Percentiles rank a stretch among this genome's conserved stretches.
These are phyloP conservation scores for Gracilariopsis chorda DNA, from an alignment of 23 red algal genomes.

Conservation along the genomic window DNA sequence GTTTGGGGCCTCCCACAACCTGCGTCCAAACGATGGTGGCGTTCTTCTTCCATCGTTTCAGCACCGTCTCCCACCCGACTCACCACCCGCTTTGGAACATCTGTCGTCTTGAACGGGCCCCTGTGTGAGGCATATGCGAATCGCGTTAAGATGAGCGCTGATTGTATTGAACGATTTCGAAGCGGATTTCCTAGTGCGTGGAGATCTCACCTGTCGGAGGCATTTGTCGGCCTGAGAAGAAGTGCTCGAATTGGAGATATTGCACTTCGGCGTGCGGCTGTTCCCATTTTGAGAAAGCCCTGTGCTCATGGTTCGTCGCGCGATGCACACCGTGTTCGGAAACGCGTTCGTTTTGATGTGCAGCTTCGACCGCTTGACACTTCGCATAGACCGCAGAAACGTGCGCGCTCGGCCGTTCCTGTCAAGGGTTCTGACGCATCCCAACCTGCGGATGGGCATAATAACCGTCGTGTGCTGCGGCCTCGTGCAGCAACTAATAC, in stretches of 20 bases:
- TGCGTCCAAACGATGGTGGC: neutral
- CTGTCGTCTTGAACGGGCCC: neutral
- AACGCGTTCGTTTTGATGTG: neutral
- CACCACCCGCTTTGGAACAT: conserved; percentile 16
- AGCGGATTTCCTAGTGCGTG: conserved; percentile 12
- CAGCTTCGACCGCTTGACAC: neutral
- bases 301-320: neutral
- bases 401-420: too few relatives aligned
- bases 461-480: too few relatives aligned
- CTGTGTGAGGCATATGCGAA: neutral
- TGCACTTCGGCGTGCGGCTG: too few relatives aligned
- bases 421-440: too few relatives aligned
- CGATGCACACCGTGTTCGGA: neutral
- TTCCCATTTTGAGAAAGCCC: neutral
- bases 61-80: neutral
- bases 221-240: too few relatives aligned
- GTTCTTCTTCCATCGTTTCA: conserved; percentile 10
- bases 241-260: too few relatives aligned
- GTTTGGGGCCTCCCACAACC: neutral
- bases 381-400: neutral
- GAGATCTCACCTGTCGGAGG: too few relatives aligned
- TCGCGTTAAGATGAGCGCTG: neutral
- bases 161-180: neutral
- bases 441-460: too few relatives aligned
- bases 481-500: too few relatives aligned